These are phyloP conservation scores for Xerocomus spinulosus DNA, from an alignment of 768 basidiomycete species.

Conservation along the genomic window DNA sequence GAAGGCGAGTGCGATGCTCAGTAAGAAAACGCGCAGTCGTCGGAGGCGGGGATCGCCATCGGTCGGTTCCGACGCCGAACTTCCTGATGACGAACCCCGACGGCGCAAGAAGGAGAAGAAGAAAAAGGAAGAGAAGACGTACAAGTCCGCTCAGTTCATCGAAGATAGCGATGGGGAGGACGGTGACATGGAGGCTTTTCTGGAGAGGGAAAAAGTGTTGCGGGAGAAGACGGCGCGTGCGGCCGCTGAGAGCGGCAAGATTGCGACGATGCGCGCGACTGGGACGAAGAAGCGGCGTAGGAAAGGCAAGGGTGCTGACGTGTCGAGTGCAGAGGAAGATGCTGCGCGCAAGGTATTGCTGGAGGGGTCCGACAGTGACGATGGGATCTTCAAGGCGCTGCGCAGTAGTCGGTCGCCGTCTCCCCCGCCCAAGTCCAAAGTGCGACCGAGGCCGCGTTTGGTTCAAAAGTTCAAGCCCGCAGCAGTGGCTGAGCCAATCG, in stretches of 20 bases:
- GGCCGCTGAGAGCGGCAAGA: constrained; percentile 41
- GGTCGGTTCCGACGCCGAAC: constrained; percentile 41
- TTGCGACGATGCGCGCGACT: constrained; percentile 40
- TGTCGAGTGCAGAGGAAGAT: constrained; percentile 35
- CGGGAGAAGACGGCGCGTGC: constrained; percentile 50
- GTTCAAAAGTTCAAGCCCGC: constrained; percentile 32
- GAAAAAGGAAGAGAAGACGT: constrained; percentile 64
- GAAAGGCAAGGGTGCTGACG: constrained; percentile 42
- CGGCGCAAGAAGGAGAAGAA: constrained; percentile 44
- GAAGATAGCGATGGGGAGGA: constrained; percentile 86
- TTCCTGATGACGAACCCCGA: constrained; percentile 33
- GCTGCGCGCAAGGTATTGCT: constrained; percentile 15
- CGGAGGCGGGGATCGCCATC: constrained; percentile 48
- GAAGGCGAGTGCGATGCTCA: constrained; percentile 66
- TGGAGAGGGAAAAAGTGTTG: constrained; percentile 63
- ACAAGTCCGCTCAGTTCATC: constrained; percentile 89
- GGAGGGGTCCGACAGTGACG: constrained; percentile 24
- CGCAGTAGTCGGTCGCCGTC: constrained; percentile 26
- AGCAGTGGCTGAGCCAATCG: constrained; percentile 8
- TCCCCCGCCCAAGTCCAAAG: constrained; percentile 13
- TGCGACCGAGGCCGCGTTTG: constrained; percentile 38
- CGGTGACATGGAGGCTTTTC: constrained; percentile 77
- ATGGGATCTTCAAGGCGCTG: constrained; percentile 19
- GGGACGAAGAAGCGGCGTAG: constrained; percentile 59
- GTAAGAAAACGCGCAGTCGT: constrained; percentile 53